Evolutionary conservation across 495 filamentous ascomycete species (phyloP).

Genomic region (Podospora appendiculata): DNA sequence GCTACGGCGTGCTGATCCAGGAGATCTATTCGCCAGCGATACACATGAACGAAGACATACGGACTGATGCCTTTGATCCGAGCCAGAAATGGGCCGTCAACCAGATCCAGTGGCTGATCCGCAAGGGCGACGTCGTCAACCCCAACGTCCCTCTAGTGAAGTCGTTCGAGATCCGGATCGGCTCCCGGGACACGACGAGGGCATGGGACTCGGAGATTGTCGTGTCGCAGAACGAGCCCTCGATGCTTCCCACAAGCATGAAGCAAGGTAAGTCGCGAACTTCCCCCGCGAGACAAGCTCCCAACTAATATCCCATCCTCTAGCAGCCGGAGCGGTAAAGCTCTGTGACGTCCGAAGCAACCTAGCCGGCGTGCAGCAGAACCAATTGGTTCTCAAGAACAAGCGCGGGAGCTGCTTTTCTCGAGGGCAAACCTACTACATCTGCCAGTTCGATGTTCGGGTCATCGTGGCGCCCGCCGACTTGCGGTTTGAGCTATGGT

Average conservation of each 20-base stretch:
- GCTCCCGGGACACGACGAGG: conserved; percentile 25
- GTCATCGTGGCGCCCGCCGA: conserved; percentile 49
- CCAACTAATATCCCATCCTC: background rate
- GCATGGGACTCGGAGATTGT: conserved; percentile 42
- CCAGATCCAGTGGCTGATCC: conserved; percentile 52
- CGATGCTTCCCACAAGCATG: conserved; percentile 35
- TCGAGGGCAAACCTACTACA: conserved; percentile 34
- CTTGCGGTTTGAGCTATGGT: conserved; percentile 48
- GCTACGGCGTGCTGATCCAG: conserved; percentile 47
- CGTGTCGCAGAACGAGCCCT: conserved; percentile 35
- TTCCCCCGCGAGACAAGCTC: background rate
- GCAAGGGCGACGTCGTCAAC: conserved; percentile 36
- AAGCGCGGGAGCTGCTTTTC: conserved; percentile 27
- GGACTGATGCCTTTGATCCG: conserved; percentile 34
- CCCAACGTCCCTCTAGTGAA: conserved; percentile 31
- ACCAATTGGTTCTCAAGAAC: conserved; percentile 25
- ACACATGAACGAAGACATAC: conserved; percentile 36
- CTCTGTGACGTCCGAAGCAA: conserved; percentile 30
- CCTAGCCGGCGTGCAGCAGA: conserved; percentile 22
- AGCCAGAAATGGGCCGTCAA: conserved; percentile 37
- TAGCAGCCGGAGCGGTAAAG: conserved; percentile 32
- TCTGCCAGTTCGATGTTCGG: conserved; percentile 43
- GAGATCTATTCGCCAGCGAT: conserved; percentile 35
- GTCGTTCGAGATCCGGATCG: conserved; percentile 39
- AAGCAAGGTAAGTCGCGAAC: conserved; percentile 18